Percentiles rank a stretch among this genome's conserved stretches.
Evolutionary conservation across 2,329 filamentous ascomycete genomes (phyloP).

Genomic region (Pseudogymnoascus sp.): DNA sequence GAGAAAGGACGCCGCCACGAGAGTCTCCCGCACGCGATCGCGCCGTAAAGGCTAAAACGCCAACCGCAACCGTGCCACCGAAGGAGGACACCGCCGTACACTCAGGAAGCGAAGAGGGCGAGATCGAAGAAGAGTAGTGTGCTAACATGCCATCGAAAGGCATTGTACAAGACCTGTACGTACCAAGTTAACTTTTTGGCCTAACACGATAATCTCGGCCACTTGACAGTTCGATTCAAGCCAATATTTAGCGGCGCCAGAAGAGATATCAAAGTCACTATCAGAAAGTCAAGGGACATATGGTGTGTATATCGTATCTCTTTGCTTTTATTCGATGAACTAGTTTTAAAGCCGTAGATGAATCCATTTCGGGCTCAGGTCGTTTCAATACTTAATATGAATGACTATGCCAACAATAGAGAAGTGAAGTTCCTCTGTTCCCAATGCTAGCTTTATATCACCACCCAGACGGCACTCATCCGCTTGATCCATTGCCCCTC

Average conservation of each 20-base stretch:
- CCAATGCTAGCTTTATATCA: slow-evolving; percentile 4
- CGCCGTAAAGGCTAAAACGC: slow-evolving; percentile 50
- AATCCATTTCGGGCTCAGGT: slow-evolving; percentile 6
- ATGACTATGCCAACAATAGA: slow-evolving; percentile 6
- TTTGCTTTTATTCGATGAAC: slow-evolving; percentile 8
- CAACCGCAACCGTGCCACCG: slow-evolving; percentile 31
- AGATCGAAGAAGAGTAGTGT: slow-evolving; percentile 70
- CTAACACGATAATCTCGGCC: slow-evolving; percentile 27
- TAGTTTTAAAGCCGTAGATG: slow-evolving; percentile 3
- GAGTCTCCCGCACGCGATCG: slow-evolving; percentile 48
- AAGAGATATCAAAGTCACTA: not conserved
- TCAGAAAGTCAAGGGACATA: not conserved
- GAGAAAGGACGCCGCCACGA: slow-evolving; percentile 45
- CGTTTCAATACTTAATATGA: slow-evolving; percentile 4
- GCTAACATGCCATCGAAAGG: not conserved
- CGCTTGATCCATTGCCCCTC: slow-evolving; percentile 43
- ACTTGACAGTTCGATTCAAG: not conserved
- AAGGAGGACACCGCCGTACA: slow-evolving; percentile 39
- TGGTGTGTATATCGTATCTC: slow-evolving; percentile 8
- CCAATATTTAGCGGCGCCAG: not conserved
- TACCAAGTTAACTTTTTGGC: slow-evolving; percentile 21
- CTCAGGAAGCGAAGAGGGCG: slow-evolving; percentile 92
- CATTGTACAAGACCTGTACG: slow-evolving; percentile 26
- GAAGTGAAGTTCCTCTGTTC: not conserved
- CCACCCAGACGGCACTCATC: slow-evolving; percentile 1